Evolutionary conservation across 2,329 filamentous ascomycete species (phyloP).

Genomic region (Epichloe uncinata): DNA sequence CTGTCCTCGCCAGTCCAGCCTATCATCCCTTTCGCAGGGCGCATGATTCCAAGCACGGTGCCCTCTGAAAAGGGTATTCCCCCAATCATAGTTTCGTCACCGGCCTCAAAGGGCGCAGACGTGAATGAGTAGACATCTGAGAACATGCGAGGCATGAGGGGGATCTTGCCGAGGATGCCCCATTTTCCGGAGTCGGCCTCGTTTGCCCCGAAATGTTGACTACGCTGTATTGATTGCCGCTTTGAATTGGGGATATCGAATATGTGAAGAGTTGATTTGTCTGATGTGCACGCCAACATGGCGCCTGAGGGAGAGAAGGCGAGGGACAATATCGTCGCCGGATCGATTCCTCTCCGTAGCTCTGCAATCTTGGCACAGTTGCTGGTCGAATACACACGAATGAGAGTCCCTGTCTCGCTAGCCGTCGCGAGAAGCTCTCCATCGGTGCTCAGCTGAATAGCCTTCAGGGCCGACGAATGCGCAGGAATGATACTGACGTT

Average conservation of each 20-base stretch:
- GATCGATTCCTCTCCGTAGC: conserved; percentile 78
- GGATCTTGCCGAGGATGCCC: conserved; percentile 73
- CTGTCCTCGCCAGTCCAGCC: conserved; percentile 70
- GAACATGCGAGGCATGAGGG: conserved; percentile 79
- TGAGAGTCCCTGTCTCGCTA: conserved; percentile 79
- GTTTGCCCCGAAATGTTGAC: conserved; percentile 15
- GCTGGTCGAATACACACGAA: conserved; percentile 70
- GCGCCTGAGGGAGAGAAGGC: conserved; percentile 73
- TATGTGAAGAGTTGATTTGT: conserved; percentile 91
- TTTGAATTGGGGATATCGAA: conserved; percentile 65
- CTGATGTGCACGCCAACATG: conserved; percentile 81
- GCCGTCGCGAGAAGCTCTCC: conserved; percentile 77
- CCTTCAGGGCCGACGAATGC: conserved; percentile 65
- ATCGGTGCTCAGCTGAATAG: conserved; percentile 67
- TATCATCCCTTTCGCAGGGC: conserved; percentile 68
- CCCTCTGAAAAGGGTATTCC: conserved; percentile 29
- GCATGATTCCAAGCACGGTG: conserved; percentile 34
- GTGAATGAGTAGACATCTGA: conserved; percentile 83
- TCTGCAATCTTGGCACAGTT: conserved; percentile 75
- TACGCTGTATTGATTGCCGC: conserved; percentile 22
- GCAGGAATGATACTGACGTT: conserved; percentile 91
- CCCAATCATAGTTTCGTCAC: conserved; percentile 51
- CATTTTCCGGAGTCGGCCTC: conserved; percentile 53
- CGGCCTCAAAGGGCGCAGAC: conserved; percentile 68
- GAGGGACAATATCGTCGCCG: conserved; percentile 74